A percentile compares a stretch with the other conserved stretches of the same genome.
These are phyloP conservation scores for Hemileia vastatrix DNA, from an alignment of 1,284 basidiomycete genomes.

Conservation along the genomic window DNA sequence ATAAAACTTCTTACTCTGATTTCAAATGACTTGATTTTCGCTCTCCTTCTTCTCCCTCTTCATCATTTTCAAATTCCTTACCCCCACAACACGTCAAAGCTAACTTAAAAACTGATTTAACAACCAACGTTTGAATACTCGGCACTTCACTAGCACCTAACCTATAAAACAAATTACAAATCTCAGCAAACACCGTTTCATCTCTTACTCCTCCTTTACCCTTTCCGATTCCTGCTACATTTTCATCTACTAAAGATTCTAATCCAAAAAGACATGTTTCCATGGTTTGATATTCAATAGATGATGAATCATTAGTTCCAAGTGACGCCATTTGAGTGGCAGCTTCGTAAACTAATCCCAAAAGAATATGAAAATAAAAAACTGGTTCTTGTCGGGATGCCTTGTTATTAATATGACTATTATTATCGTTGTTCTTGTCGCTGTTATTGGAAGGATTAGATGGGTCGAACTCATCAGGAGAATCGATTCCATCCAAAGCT, in stretches of 20 bases:
- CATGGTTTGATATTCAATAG: constrained; percentile 37
- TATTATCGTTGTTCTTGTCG: no score
- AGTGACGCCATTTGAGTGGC: constrained; percentile 51
- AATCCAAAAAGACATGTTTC: constrained; percentile 53
- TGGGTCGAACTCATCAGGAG: no score
- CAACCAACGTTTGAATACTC: constrained; percentile 60
- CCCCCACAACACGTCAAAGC: constrained; percentile 7
- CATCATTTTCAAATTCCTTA: no score
- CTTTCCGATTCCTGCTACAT: constrained; percentile 66
- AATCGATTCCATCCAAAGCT: constrained; percentile 73
- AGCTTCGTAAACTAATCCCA: constrained; percentile 85
- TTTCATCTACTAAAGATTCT: constrained; percentile 65
- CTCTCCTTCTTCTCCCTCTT: no score
- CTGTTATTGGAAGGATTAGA: no score
- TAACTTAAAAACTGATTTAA: constrained; percentile 52
- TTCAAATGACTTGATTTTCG: no score
- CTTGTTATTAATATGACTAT: no score
- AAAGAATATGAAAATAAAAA: constrained; percentile 75
- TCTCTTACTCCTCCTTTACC: constrained; percentile 74
- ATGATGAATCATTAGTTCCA: constrained; percentile 49
- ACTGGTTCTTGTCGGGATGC: constrained; percentile 55
- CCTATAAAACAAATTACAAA: constrained; percentile 76
- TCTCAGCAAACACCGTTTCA: constrained; percentile 74
- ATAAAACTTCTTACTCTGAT: no score
- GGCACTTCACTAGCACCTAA: constrained; percentile 78